Conservation (phyloP, 2,329 filamentous ascomycete genomes). For the Hypoxylon rubiginosum region DNA sequence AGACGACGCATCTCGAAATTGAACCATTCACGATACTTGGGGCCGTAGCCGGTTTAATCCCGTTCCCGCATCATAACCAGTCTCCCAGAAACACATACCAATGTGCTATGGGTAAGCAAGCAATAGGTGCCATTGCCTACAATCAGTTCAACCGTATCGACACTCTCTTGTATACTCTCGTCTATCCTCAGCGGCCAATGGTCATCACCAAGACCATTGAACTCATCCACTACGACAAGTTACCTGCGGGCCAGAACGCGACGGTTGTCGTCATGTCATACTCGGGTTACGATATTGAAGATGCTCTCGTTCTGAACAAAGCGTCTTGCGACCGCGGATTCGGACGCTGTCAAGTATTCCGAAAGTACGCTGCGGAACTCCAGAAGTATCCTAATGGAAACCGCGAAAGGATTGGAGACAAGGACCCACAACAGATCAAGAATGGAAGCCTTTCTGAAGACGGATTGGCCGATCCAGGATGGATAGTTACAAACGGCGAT, state of each 20-base stretch:
- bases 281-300: constrained; percentile 99
- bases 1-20: constrained; percentile 95
- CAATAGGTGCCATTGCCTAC: constrained; percentile 96
- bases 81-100: constrained; percentile 99
- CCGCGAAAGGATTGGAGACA: constrained; percentile 74
- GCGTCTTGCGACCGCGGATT: constrained; percentile 95
- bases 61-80: constrained; percentile 98
- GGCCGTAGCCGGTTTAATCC: constrained; percentile 94
- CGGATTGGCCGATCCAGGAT: constrained; percentile 88
- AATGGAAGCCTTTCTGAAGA: constrained; percentile 84
- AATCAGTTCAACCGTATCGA: constrained; percentile 99
- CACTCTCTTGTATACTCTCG: constrained; percentile 94
- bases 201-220: constrained; percentile 98
- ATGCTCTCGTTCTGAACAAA: constrained; percentile 96
- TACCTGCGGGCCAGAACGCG: constrained; percentile 96
- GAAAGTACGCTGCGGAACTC: constrained; percentile 88
- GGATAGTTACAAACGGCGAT: constrained; percentile 85
- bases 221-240: constrained; percentile 95
- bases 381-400: constrained; percentile 90
- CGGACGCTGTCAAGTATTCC: constrained; percentile 97
- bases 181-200: constrained; percentile 97
- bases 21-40: constrained; percentile 97
- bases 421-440: constrained; percentile 71
- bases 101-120: constrained; percentile 99
- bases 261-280: constrained; percentile 99